Base-by-base conservation (phyloP, 164 flowering plant species). In the Annona cherimola region DNA sequence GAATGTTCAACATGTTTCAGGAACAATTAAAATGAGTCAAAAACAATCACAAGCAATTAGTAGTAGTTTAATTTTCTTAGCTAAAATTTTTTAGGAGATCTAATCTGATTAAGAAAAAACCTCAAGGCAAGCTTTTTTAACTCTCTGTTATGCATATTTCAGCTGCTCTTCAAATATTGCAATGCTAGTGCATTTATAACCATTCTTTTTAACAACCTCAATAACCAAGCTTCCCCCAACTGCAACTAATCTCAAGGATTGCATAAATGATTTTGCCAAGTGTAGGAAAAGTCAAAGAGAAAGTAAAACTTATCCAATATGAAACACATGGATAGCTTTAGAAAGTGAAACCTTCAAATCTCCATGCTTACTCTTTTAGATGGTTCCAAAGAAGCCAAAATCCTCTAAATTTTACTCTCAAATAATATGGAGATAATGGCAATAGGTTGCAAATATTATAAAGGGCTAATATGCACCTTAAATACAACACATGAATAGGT, bases 211-310 rank as follows among this genome's bases (percentile, higher is more conserved):
- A 20, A 95, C 99, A 50, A 91, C 87, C 81, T 95, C 98, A 60
- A 92, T 85, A 57, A 98, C 98, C 62, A 95, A 77, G 77, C 83
- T 91, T 74, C n/a, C 99, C 99, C 99, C 99, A 92, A 46, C 99
- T 96, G 76, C 88, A 89, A 4, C 98, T 97, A 74, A 92, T 92
- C 79, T 95, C 99, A 67, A 95, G 89, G 76, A 95, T 78, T 71
- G 96, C 96, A 97, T 91, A 61, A 0, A 74, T 45, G 19, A 16
- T 19, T 57, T 14, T 19, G 42, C 16, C 39, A n/a, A 66, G 20
- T 35, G 2, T 2, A 69, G n/a, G n/a, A 20, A 42, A 42, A 45
- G 54, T 5, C n/a, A n/a, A n/a, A n/a, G n/a, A n/a, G n/a, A n/a
- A n/a, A 64, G 7, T 5, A 54, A 19, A 66, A 44, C 39, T 4